Base-by-base conservation (phyloP, 2,329 filamentous ascomycete species). In the Pseudonectria foliicola region DNA sequence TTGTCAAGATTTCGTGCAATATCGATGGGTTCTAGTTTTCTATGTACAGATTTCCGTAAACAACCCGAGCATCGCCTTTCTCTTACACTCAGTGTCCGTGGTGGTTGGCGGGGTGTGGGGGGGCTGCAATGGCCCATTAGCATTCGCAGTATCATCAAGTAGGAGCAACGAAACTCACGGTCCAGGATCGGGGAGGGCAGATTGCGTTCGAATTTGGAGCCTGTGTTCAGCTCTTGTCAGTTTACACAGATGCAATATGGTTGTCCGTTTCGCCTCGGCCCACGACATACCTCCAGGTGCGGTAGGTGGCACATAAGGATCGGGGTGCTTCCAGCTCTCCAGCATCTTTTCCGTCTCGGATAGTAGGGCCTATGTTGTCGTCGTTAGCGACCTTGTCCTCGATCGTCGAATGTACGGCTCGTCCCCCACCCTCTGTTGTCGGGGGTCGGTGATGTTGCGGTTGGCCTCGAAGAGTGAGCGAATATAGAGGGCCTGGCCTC, bases 141-240 rank as follows among this genome's bases (percentile, higher is more conserved):
- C 38, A 42, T 34, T n/a, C n/a, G n/a, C 7, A 31, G 10, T 14
- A 8, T 30, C 18, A 25, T 25, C 27, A 24, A 23, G n/a, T 12
- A 12, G 10, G 13, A 15, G 10, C 8, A 15, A 14, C 13, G 27
- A 7, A 13, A 76, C 86, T 73, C 68, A 95, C 90, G 80, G 45
- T 87, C 82, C 39, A 93, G 69, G 49, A 82, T 80, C 24, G 82
- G 88, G 38, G 77, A 75, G 24, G 87, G 85, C 35, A 96, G 61
- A 63, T 98, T 98, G 60, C 92, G 77, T 67, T 96, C 92, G 64
- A 84, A 96, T 73, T 96, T 96, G 46, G 87, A 95, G 49, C 88
- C 87, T 94, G 49, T 29, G 40, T 42, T 37, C 13, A 27, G 18
- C 3, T 13, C 52, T 29, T 55, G 41, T 31, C 24, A 21, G n/a